Evolutionary conservation across 2,329 filamentous ascomycete species (phyloP).

Genomic region (Calonectria fujianensis): DNA sequence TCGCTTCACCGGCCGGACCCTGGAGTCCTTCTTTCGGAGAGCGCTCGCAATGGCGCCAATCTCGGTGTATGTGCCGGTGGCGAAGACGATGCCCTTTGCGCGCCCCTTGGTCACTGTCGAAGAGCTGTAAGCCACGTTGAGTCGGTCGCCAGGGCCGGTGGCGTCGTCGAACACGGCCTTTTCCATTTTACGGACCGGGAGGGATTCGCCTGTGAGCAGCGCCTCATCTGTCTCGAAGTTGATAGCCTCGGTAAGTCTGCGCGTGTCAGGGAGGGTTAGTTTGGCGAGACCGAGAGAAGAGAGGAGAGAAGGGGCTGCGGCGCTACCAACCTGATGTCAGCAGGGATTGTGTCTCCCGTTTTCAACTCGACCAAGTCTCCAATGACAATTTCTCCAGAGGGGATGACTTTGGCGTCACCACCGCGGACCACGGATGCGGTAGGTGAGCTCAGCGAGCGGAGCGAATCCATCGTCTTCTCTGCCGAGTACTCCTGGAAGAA

Average conservation of each 20-base stretch:
- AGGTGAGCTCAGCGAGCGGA: conserved; percentile 66
- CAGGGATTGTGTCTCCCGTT: conserved; percentile 76
- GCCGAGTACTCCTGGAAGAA: conserved; percentile 68
- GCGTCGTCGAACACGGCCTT: conserved; percentile 64
- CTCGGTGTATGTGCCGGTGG: conserved; percentile 77
- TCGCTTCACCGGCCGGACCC: conserved; percentile 63
- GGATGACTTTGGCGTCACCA: conserved; percentile 62
- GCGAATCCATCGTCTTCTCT: conserved; percentile 70
- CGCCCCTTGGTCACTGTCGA: conserved; percentile 79
- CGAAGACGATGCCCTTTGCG: conserved; percentile 76
- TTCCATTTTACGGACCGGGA: conserved; percentile 75
- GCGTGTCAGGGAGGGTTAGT: not conserved
- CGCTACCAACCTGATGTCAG: conserved; percentile 65
- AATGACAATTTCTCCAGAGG: conserved; percentile 69
- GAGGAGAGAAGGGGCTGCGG: not conserved
- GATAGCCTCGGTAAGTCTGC: conserved; percentile 70
- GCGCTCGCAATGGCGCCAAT: conserved; percentile 76
- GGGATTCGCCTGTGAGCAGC: conserved; percentile 78
- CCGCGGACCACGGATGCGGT: conserved; percentile 66
- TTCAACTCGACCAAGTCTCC: conserved; percentile 75
- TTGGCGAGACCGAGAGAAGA: not conserved
- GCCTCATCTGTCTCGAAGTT: conserved; percentile 82
- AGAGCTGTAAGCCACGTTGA: conserved; percentile 78
- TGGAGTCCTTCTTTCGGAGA: conserved; percentile 63
- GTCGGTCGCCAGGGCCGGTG: conserved; percentile 72